Percentiles rank a stretch among this genome's conserved stretches.
Conservation (phyloP, 345 rosid genomes). For the Populus simonii region DNA sequence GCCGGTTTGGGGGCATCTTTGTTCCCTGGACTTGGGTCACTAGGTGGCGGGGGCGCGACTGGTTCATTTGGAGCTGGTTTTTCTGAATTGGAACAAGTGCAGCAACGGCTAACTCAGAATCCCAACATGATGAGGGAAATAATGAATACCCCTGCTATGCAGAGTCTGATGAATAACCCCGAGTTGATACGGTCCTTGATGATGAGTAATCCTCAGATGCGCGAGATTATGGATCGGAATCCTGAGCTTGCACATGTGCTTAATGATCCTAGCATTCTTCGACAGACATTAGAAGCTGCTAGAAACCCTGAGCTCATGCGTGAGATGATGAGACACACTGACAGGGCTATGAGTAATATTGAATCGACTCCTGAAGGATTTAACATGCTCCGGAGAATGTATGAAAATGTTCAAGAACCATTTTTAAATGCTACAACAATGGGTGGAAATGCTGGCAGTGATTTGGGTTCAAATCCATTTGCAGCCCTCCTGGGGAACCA, state of each 20-base stretch:
- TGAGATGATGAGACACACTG: constrained; percentile 81
- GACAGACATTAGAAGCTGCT: constrained; percentile 74
- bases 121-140: constrained; percentile 76
- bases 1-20: constrained; percentile 47
- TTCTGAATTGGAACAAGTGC: constrained; percentile 68
- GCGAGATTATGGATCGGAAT: constrained; percentile 77
- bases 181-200: constrained; percentile 66
- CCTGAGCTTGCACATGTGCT: constrained; percentile 82
- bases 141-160: constrained; percentile 74
- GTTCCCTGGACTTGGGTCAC: constrained; percentile 67
- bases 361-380: constrained; percentile 80
- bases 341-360: constrained; percentile 79
- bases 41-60: constrained; percentile 39
- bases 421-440: constrained; percentile 64
- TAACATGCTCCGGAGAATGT: constrained; percentile 84
- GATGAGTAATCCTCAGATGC: constrained; percentile 81
- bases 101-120: constrained; percentile 66
- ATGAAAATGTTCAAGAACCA: constrained; percentile 85
- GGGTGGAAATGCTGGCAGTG: constrained; percentile 53
- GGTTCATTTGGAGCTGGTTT: constrained; percentile 54
- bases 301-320: constrained; percentile 90
- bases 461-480: constrained; percentile 45
- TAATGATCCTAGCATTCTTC: constrained; percentile 68
- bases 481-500: constrained; percentile 50
- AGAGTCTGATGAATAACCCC: constrained; percentile 72